Conservation (phyloP, 1,284 basidiomycete species). For the Ganoderma multipileum region DNA sequence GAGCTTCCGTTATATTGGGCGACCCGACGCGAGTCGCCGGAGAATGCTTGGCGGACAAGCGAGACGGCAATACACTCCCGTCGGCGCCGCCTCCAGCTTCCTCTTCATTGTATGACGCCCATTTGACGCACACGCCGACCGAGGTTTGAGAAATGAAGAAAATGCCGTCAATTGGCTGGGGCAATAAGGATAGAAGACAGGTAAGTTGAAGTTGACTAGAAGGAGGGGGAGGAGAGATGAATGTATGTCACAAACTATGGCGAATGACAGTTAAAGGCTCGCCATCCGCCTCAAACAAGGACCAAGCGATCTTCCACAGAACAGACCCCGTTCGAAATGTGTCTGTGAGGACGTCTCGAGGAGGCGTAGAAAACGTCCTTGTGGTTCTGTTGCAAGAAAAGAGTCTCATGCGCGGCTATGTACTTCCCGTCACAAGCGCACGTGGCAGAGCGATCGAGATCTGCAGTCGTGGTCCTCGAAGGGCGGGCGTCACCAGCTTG, state of each 20-base stretch:
- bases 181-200: not conserved
- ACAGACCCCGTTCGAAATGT: conserved; percentile 34
- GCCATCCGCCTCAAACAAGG: conserved; percentile 79
- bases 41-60: not conserved
- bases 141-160: not conserved
- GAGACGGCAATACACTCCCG: not conserved
- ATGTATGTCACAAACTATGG: conserved; percentile 77
- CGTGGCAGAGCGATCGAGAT: conserved; percentile 24
- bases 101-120: not conserved
- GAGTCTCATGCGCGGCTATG: not conserved
- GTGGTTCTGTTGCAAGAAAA: conserved; percentile 23
- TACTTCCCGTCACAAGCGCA: not conserved
- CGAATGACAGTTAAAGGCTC: conserved; percentile 57
- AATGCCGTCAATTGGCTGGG: not conserved
- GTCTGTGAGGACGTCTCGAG: conserved; percentile 24
- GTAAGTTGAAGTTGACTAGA: not conserved
- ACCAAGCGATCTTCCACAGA: conserved; percentile 50
- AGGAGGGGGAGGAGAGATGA: conserved; percentile 40
- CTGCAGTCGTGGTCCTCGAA: conserved; percentile 13
- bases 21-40: not conserved
- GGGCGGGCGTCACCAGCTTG: conserved; percentile 9
- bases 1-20: not conserved
- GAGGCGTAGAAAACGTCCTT: conserved; percentile 38
- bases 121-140: not conserved
- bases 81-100: not conserved